A percentile compares a stretch with the other conserved stretches of the same genome.
Conservation (phyloP, 176 grass and related monocot species). For the Carex pumila region DNA sequence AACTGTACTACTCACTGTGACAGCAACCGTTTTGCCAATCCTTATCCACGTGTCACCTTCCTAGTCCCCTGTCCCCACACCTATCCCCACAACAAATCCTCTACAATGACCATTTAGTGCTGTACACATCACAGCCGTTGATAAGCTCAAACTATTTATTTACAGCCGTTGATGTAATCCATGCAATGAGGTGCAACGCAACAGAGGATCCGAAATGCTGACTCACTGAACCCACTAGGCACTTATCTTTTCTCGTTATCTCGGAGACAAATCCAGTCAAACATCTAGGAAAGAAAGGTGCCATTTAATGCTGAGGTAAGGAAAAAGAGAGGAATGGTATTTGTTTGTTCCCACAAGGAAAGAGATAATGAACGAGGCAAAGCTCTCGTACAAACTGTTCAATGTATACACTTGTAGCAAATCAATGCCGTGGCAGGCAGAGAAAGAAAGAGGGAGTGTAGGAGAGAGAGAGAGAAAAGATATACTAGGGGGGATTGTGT, state of each 20-base stretch:
- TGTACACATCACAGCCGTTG: not conserved
- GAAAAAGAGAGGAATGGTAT: not conserved
- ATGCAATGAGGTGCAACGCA: not conserved
- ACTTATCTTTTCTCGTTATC: not conserved
- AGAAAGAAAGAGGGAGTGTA: not conserved
- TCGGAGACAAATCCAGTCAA: slow-evolving; percentile 5
- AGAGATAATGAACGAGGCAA: slow-evolving; percentile 1
- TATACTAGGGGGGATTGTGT: not conserved
- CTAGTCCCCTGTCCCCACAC: not conserved
- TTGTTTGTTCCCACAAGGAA: not conserved
- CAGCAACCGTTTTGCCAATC: slow-evolving; percentile 1
- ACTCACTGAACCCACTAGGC: not conserved
- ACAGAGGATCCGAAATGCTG: not conserved
- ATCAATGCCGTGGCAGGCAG: slow-evolving; percentile 1
- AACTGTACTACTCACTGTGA: not conserved
- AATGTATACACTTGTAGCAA: slow-evolving; percentile 8
- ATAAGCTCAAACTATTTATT: not conserved
- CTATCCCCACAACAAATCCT: not conserved
- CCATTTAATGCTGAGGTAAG: slow-evolving; percentile 9
- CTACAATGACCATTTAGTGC: not conserved
- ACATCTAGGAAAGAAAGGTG: not conserved
- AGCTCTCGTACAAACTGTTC: slow-evolving; percentile 3
- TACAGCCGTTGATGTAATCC: not conserved
- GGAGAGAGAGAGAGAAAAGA: not conserved
- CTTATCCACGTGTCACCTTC: slow-evolving; percentile 11